phyloP scores from a whole-genome alignment of 192 early-diverging fungal species.

The Gaertneriomyces semiglobifer region DNA sequence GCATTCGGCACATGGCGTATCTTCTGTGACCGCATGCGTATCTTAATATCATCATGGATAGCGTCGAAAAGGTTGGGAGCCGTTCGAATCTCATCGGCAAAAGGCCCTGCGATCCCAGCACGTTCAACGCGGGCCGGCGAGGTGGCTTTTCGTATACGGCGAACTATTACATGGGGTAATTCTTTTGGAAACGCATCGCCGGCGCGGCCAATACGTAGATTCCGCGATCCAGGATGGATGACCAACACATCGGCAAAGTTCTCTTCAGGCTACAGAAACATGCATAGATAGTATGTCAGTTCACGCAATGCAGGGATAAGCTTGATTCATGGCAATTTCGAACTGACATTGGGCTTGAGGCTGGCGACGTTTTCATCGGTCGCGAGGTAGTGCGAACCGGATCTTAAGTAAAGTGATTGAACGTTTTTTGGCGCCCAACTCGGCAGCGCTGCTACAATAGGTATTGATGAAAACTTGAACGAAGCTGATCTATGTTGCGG shows the following conservation, averaged over 20 bases:
- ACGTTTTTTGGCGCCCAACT: slow-evolving; percentile 4
- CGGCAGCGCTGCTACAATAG: not conserved
- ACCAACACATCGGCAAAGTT: slow-evolving; percentile 68
- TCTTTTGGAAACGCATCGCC: slow-evolving; percentile 76
- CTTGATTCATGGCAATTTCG: too few relatives aligned
- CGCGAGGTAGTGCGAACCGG: not conserved
- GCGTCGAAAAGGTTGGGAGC: slow-evolving; percentile 31
- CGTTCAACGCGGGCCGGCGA: not conserved
- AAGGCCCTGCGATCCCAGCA: not conserved
- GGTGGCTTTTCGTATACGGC: slow-evolving; percentile 25
- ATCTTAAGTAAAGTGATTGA: slow-evolving; percentile 6
- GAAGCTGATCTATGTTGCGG: not conserved
- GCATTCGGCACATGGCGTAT: slow-evolving; percentile 74
- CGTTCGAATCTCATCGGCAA: slow-evolving; percentile 9
- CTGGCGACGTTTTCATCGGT: not conserved
- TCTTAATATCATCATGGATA: slow-evolving; percentile 68
- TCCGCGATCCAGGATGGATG: slow-evolving; percentile 82
- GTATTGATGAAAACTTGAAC: slow-evolving; percentile 17
- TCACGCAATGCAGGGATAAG: too few relatives aligned
- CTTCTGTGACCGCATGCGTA: slow-evolving; percentile 78
- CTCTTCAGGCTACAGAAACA: slow-evolving; percentile 36
- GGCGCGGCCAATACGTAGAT: slow-evolving; percentile 75
- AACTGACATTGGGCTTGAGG: not conserved
- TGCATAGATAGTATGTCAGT: too few relatives aligned
- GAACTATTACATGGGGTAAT: slow-evolving; percentile 77